Base-by-base conservation (phyloP, 176 grass and related monocot genomes). In the Eragrostis nindensis region DNA sequence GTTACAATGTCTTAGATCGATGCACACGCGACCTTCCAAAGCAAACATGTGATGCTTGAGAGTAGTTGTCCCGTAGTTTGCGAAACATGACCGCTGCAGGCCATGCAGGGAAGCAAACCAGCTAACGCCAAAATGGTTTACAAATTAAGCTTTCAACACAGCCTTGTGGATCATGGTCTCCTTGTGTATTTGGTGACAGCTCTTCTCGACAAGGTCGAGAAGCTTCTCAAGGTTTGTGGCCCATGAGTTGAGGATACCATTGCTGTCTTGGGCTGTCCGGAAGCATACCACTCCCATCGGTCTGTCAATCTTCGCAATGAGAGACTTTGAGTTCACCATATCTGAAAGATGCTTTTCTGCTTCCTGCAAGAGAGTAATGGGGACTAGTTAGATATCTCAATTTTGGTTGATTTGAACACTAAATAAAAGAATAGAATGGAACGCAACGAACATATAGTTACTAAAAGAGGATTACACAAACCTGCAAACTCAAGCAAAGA, bases 141-240 rank as follows among this genome's bases (percentile, higher is more conserved):
- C 44, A 78, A 4, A 27, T 74, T 30, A 95, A 43, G 92, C 92
- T 90, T 95, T 91, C 36, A 98, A 45, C 32, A 88, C 92, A 1
- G 77, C 96, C 86, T 98, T 98, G 70, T 95, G 96, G 61, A 95
- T 90, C 96, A 98, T 98, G 0, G 88, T 98, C 68, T 98, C 96
- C 84, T 98, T 98, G 71, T 98, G 92, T 57, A 98, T 98, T 66
- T 98, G 96, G 56, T 98, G 96, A 27, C 96, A 98, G 55, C 92
- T 98, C 60, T 98, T 98, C 82, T 95, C 92, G 0, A 98, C 96
- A 2, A 95, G 92, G 46, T 98, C 96, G 1, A 98, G 92, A 52
- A 95, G 92, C 72, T 98, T 95, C 86, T 98, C 92, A 5, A 98
- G 88, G 83, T 95, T 98, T 0, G 75, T 71, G 0, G 95, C 90